Evolutionary conservation across 2,329 filamentous ascomycete genomes (phyloP), one percentile per base, ranked within the genome.

Genomic region (Iodosphaeria phyllophila): DNA sequence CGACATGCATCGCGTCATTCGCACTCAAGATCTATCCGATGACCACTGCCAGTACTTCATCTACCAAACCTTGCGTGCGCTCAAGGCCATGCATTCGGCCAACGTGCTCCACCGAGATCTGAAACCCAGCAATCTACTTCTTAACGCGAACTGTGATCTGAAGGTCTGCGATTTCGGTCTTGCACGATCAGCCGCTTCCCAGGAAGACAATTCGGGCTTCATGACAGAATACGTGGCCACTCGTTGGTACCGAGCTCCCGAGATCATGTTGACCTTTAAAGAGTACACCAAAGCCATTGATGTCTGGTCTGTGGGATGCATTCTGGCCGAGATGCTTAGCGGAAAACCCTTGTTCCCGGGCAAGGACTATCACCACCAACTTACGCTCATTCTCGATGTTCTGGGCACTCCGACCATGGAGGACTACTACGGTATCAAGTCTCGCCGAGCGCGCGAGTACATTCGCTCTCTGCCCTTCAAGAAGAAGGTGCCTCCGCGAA

Each of bases 221-320:
- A 98, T 98, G 89, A 98, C 89, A 10, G 89, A 98, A 91, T 98
- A 98, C 49, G 89, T 98, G 29, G 89, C 89, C 25, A 98, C 89
- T 23, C 75, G 89, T 43, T 98, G 89, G 89, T 98, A 98, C 56
- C 83, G 89, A 52, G 89, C 89, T 5, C 89, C 89, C 4, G 89
- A 98, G 51, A 98, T 98, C 51, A 98, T 98, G 89, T 75, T 98
- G 58, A 98, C 89, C 8, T 98, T 95, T 64, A 95, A 98, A 60
- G 89, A 98, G 56, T 98, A 98, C 58, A 98, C 89, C 41, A 98
- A 95, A 56, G 89, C 89, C 21, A 98, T 98, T 45, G 89, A 98
- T 46, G 84, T 98, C 8, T 98, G 89, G 89, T 93, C 84, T 42
- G 89, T 98, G 25, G 89, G 89, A 29, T 98, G 89, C 46, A 98